These are phyloP conservation scores for Wickerhamiella domercqiae DNA, from an alignment of 805 yeast species.

Conservation along the genomic window DNA sequence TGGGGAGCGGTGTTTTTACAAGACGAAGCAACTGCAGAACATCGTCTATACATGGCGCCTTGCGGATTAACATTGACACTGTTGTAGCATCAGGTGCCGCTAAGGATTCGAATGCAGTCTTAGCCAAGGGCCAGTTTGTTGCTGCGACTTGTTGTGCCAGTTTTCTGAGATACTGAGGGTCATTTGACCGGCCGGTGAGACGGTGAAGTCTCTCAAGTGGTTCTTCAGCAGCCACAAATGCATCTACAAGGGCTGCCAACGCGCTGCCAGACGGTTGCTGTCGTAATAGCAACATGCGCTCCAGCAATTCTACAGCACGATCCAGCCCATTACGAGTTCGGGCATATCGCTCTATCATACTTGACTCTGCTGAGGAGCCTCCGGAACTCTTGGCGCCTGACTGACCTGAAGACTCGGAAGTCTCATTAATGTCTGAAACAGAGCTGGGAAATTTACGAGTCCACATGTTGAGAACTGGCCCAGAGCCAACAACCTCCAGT, in stretches of 20 bases:
- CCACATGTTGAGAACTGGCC: not conserved
- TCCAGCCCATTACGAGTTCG: constrained; percentile 12
- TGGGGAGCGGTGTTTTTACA: constrained; percentile 15
- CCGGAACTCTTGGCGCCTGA: not conserved
- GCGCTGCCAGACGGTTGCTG: constrained; percentile 7
- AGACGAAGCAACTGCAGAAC: constrained; percentile 17
- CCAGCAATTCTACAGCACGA: constrained; percentile 9
- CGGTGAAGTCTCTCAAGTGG: constrained; percentile 5
- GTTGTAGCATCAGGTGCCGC: not conserved
- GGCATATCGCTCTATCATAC: constrained; percentile 11
- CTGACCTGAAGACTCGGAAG: not conserved
- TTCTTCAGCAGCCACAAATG: constrained; percentile 1
- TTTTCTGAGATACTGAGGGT: not conserved
- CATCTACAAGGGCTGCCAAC: constrained; percentile 7
- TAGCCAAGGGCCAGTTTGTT: not conserved
- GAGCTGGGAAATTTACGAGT: not conserved
- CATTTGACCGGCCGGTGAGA: constrained; percentile 1
- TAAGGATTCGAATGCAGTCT: not conserved
- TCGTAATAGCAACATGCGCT: constrained; percentile 7
- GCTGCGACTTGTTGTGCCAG: not conserved
- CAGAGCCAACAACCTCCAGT: constrained; percentile 13
- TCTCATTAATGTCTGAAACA: not conserved
- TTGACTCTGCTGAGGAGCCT: not conserved
- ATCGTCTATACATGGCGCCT: not conserved
- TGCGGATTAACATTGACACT: not conserved